Base-by-base conservation (phyloP, 768 basidiomycete genomes). In the Cystobasidium ongulense region DNA sequence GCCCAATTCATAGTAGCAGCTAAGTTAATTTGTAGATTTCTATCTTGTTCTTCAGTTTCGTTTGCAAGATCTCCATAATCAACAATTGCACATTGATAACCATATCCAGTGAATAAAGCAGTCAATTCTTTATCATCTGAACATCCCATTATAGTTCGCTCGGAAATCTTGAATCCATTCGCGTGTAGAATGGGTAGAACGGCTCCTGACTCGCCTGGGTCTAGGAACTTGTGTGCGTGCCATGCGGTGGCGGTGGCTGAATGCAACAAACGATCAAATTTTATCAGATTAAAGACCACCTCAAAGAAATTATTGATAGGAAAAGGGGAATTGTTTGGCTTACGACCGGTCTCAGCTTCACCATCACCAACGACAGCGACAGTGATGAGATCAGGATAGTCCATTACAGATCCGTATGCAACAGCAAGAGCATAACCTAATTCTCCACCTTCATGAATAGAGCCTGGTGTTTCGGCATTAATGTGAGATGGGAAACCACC, bases 381-480 rank as follows among this genome's bases (percentile, higher is more conserved):
- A 23, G 89, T 87, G 77, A 94, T 85, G 21, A 92, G 86, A 78
- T 93, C 85, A 8, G 91, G 92, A 76, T 90, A 88, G 80, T 96
- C 92, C 90, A 95, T 92, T 77, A 90, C 87, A 29, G 90, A 88
- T 39, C 92, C 92, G 78, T 90, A 94, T 0, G 90, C 85, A 10
- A 91, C 91, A 50, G 88, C 75, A n/a, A 75, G 71, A n/a, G 75
- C 75, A 50, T 94, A 95, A 8, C 92, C 92, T 17, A 94, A 85
- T 80, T 94, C 92, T 17, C 84, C 84, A 67, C 92, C 92, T 82
- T 96, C 92, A 77, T 96, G 92, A 75, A 96, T 94, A 1, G 86
- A 85, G 4, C 92, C 92, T 23, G 92, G 92, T 0, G 90, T 92
- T 80, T 90, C 86, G 0, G 91, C 89, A 68, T 80, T 80, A 52